phyloP scores from a whole-genome alignment of 2,329 filamentous ascomycete species.

The Podosphaera fusca region DNA sequence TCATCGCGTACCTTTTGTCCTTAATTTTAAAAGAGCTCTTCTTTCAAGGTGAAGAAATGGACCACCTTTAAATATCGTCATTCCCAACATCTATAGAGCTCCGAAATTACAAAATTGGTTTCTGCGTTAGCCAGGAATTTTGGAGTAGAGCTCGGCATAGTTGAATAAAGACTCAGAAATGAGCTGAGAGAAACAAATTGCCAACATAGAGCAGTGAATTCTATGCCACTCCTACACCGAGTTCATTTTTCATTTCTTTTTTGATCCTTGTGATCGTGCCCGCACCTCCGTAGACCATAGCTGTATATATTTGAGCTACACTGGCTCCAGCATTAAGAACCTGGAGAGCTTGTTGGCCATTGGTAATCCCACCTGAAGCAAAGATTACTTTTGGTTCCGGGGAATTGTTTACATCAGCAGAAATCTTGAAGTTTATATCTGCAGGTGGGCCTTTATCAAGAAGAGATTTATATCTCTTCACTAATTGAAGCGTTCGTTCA shows the following conservation, averaged over 20 bases:
- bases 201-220: not conserved
- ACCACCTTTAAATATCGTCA: too few species aligned
- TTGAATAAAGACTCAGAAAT: too few species aligned
- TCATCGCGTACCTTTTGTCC: too few species aligned
- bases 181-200: not conserved
- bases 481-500: constrained; percentile 52
- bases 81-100: too few species aligned
- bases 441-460: constrained; percentile 29
- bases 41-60: too few species aligned
- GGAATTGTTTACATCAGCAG: not conserved
- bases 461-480: constrained; percentile 52
- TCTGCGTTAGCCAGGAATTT: too few species aligned
- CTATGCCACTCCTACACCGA: constrained; percentile 14
- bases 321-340: constrained; percentile 75
- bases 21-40: too few species aligned
- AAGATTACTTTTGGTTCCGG: constrained; percentile 54
- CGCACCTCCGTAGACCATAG: constrained; percentile 35
- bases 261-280: constrained; percentile 45
- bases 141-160: too few species aligned
- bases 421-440: not conserved
- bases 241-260: constrained; percentile 28
- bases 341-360: constrained; percentile 59
- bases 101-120: too few species aligned
- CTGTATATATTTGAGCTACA: constrained; percentile 81
- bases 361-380: constrained; percentile 80